phyloP scores from a whole-genome alignment of 108 stramenopile species.

The Cyclostephanos tholiformis region DNA sequence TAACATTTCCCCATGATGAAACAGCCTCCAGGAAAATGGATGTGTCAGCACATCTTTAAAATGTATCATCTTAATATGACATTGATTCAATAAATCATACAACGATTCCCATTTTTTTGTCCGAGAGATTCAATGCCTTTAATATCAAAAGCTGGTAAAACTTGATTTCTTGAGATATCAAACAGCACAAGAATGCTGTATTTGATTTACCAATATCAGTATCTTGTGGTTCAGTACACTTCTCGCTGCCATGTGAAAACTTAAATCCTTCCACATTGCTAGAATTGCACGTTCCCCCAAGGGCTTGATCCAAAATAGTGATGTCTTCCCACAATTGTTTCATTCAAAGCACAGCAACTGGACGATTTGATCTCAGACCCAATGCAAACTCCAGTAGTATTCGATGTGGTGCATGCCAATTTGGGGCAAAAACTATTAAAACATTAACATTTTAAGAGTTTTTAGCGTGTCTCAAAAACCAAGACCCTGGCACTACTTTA shows the following conservation, averaged over 20 bases:
- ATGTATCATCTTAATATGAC: background rate
- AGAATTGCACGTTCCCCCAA: background rate
- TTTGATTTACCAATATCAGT: background rate
- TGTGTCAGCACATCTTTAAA: background rate
- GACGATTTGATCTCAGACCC: background rate
- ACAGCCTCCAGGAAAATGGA: constrained; percentile 3
- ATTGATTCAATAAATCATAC: constrained; percentile 4
- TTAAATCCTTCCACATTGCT: background rate
- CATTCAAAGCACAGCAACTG: constrained; percentile 17
- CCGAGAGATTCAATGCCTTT: background rate
- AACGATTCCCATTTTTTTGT: background rate
- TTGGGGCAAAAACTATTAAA: too few species aligned
- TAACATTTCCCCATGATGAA: background rate
- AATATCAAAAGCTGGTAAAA: constrained; percentile 8
- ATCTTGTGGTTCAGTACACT: background rate
- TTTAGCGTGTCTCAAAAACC: too few species aligned
- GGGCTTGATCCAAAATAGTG: too few species aligned
- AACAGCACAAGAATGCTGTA: constrained; percentile 11
- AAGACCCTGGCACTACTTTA: too few species aligned
- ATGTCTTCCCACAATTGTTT: constrained; percentile 12
- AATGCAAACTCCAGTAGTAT: constrained; percentile 6
- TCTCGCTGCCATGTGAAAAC: constrained; percentile 8
- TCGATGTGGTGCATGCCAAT: too few species aligned
- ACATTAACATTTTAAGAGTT: too few species aligned
- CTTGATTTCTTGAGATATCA: constrained; percentile 6